Evolutionary conservation across 2,329 filamentous ascomycete genomes (phyloP), one percentile per base, ranked within the genome.

Genomic region (Fusarium haematococcum): DNA sequence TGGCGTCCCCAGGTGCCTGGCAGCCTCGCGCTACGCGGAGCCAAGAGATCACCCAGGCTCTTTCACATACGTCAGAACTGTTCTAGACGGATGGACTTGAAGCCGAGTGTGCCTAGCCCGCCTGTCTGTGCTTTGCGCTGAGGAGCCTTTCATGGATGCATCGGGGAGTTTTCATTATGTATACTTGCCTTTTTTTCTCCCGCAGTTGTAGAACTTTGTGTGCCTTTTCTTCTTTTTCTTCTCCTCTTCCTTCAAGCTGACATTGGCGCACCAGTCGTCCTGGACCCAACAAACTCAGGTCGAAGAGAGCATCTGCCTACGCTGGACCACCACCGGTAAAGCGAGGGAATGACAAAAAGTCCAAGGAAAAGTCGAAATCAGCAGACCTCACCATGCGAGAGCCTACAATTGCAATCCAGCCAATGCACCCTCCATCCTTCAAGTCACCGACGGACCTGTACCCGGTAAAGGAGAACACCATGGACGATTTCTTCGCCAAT

Each of bases 271-370:
- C 63, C 58, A 79, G 76, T 62, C 77, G 76, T 35, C 71, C 74
- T 69, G 67, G 73, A 16, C 71, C 76, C n/a, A 78, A 79, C 56
- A 79, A 78, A 64, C 65, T 79, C 25, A 77, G 70, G 58, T 77
- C 75, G 32, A 77, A 73, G 35, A 73, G 77, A 73, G 73, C 74
- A 41, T 77, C 75, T 61, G 63, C 73, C 41, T 69, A 77, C 63
- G 71, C 67, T 61, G 68, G 69, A 59, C 61, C 68, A 41, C 63
- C 71, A 23, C 48, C 69, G 43, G 39, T 68, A 39, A 63, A 58
- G 32, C 65, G 63, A 60, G 57, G 63, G 52, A 67, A 77, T 65
- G 71, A 73, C 32, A 67, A 60, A 37, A 59, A 63, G 45, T 18
- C 58, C 35, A 70, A 69, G 41, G 35, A 50, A 32, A 59, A 79